Evolutionary conservation across 2,329 filamentous ascomycete genomes (phyloP), one percentile per base, ranked within the genome.

Genomic region (Verticillium nubilum): DNA sequence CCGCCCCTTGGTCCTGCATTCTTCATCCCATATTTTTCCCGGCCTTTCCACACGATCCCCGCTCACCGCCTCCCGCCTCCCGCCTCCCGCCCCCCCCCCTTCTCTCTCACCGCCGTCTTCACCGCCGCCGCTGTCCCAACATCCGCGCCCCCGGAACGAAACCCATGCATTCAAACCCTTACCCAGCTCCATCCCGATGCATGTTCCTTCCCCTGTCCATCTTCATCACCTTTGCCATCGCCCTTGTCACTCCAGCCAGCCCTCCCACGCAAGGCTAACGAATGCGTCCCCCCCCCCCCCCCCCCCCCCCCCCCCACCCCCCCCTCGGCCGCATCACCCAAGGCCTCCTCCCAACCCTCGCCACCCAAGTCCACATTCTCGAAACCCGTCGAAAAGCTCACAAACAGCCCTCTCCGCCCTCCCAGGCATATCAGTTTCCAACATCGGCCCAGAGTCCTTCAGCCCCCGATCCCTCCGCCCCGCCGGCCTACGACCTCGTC

Each of bases 381-480:
- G 93, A 97, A 77, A n/a, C 94, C 93, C 0, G 85, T 97, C 23
- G 78, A 80, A 66, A 92, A 92, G 70, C 96, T 97, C 73, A 92
- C 91, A n/a, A n/a, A n/a, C n/a, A n/a, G n/a, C n/a, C n/a, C n/a
- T n/a, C 1, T 68, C 74, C 2, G 81, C 78, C 1, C 81, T 80
- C 50, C 71, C 85, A 1, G 89, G 89, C 1, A 77, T 86, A 13
- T 75, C 80, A 25, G 81, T 96, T 19, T 88, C 85, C 74, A 91
- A 89, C 64, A 74, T 88, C 2, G 91, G 91, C 0, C 76, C 96
- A 1, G 88, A 96, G 72, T 80, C 83, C 28, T 96, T 91, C n/a
- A 91, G 60, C 66, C 12, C 78, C 81, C 1, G 74, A 67, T 0
- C 66, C 73, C 2, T 76, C 69, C 10, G 67, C 73, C 9, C 33